Evolutionary conservation across 2,329 filamentous ascomycete species (phyloP).

Genomic region (Fusarium abutilonis): DNA sequence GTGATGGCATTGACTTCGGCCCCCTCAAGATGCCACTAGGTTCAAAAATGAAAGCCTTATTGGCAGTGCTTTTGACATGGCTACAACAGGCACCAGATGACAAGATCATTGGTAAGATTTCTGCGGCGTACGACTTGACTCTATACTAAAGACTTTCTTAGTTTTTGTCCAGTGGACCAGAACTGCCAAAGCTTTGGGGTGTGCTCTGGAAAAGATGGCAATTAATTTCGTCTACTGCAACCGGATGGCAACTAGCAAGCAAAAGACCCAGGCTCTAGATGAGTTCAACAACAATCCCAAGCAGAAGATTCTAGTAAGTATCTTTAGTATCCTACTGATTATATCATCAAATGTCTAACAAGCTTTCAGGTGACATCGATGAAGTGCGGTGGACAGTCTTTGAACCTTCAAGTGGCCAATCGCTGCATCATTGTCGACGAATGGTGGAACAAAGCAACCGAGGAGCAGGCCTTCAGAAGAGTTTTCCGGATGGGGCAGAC

Average conservation of each 20-base stretch:
- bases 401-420: conserved; percentile 58
- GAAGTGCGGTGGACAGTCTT: conserved; percentile 50
- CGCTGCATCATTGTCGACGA: conserved; percentile 64
- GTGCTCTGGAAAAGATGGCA: conserved; percentile 44
- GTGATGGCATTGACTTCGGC: neutral
- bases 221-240: conserved; percentile 54
- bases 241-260: too few species aligned
- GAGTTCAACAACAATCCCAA: too few species aligned
- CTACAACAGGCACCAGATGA: conserved; percentile 45
- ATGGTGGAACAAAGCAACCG: conserved; percentile 70
- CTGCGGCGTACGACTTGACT: fast-evolving
- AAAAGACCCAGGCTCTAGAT: too few species aligned
- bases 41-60: conserved; percentile 48
- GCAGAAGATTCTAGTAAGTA: conserved; percentile 50
- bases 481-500: conserved; percentile 73
- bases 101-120: conserved; percentile 53
- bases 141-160: conserved; percentile 2
- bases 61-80: conserved; percentile 50
- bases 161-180: conserved; percentile 52
- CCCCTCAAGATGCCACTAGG: conserved; percentile 32
- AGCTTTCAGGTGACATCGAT: conserved; percentile 24
- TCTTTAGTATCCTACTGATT: neutral
- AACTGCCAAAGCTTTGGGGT: conserved; percentile 50
- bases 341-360: too few species aligned
- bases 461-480: conserved; percentile 70